Base-by-base conservation (phyloP, 2,329 filamentous ascomycete species). In the Anisogramma anomala region DNA sequence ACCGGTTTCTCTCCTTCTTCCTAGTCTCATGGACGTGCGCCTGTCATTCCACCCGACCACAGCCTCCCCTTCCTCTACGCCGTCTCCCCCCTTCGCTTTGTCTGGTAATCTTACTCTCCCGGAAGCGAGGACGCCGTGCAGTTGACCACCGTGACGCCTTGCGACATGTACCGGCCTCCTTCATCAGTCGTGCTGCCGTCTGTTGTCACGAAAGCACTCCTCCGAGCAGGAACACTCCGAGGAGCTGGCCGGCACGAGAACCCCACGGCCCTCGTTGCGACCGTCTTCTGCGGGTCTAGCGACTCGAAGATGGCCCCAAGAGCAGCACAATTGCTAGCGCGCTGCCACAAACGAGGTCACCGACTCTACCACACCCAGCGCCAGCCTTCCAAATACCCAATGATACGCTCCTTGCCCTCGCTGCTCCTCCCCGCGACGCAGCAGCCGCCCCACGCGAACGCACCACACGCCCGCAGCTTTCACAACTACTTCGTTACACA, bases 401-500 rank as follows among this genome's bases (percentile, higher is more conserved):
- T 26, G 13, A n/a, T 20, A 14, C 19, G 15, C 17, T 23, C 25
- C 18, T 39, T 23, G 17, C 19, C 34, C n/a, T 23, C 34, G 7
- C 19, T 34, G 14, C 15, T 10, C 10, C 13, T 20, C 18, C 33
- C 18, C n/a, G 2, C 15, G 30, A 11, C 25, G 5, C 41, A 41
- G 38, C 37, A 40, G 36, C 41, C 36, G 14, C 4, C 15, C 32
- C 26, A 40, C 36, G 26, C 37, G 35, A 30, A 32, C 28, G 25
- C 30, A 14, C 32, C 36, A 9, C 39, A 38, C 9, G 28, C 22
- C 44, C 72, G 74, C 35, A 60, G 62, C 48, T 96, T 96, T 61
- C 87, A 95, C 66, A 87, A 93, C 53, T 96, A 98, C 67, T 98
- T 98, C 61, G 85, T 96, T 45, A 94, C 91, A 7, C 86, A 95